phyloP scores from a whole-genome alignment of 2,329 filamentous ascomycete species.

The Fusarium sp. region DNA sequence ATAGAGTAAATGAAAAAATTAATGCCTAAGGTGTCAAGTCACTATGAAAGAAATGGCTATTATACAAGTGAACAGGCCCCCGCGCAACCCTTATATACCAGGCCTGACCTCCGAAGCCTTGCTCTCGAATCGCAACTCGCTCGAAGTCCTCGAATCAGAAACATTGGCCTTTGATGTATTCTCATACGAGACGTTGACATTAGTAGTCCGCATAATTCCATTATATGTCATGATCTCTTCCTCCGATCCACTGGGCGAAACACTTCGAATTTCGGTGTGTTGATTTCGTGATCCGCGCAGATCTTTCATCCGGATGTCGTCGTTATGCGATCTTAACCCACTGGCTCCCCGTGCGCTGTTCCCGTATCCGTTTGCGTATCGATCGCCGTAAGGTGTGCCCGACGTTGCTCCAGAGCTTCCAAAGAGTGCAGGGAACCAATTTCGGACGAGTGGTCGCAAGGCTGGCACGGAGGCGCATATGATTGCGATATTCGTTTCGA shows the following conservation, averaged over 20 bases:
- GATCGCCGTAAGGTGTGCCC: slow-evolving; percentile 22
- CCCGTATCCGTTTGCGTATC: slow-evolving; percentile 26
- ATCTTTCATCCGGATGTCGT: slow-evolving; percentile 42
- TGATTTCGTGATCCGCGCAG: slow-evolving; percentile 32
- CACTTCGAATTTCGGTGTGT: slow-evolving; percentile 54
- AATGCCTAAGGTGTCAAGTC: neutral
- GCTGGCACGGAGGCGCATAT: slow-evolving; percentile 54
- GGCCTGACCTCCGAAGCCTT: slow-evolving; percentile 17
- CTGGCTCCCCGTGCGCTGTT: slow-evolving; percentile 39
- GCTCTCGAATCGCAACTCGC: slow-evolving; percentile 30
- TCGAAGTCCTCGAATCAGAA: slow-evolving; percentile 27
- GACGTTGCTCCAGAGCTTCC: slow-evolving; percentile 37
- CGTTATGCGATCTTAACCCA: slow-evolving; percentile 29
- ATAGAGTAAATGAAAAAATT: too few relatives aligned
- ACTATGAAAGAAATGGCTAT: neutral
- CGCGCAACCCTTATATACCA: slow-evolving; percentile 3
- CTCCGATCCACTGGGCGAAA: slow-evolving; percentile 53
- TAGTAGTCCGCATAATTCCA: slow-evolving; percentile 56
- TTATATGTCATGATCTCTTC: slow-evolving; percentile 59
- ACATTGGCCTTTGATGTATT: slow-evolving; percentile 4
- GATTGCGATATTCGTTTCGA: slow-evolving; percentile 56
- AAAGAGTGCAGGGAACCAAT: slow-evolving; percentile 52
- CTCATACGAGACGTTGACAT: slow-evolving; percentile 47
- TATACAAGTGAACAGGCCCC: neutral
- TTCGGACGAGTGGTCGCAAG: slow-evolving; percentile 52